Evolutionary conservation across 306 rosid species (phyloP).

Genomic region (Acacia crassicarpa): DNA sequence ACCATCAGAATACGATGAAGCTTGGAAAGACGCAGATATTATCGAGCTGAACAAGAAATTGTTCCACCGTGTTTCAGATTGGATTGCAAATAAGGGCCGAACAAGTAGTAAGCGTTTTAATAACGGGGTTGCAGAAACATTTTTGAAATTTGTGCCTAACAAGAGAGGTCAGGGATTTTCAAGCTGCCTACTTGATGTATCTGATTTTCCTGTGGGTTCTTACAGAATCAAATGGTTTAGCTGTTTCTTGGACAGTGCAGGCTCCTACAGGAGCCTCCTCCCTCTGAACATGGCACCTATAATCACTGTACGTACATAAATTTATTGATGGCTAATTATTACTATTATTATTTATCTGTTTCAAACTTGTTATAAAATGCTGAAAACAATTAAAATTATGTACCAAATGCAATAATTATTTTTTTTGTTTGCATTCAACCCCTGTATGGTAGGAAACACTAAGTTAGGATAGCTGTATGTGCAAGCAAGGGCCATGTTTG

Average conservation of each 20-base stretch:
- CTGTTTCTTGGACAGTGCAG: constrained; percentile 51
- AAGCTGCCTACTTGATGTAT: constrained; percentile 65
- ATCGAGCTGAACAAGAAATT: constrained; percentile 50
- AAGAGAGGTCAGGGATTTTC: constrained; percentile 70
- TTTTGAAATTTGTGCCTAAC: constrained; percentile 42
- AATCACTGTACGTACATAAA: constrained; percentile 39
- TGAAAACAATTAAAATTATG: background rate
- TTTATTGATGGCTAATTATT: background rate
- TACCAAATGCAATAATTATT: background rate
- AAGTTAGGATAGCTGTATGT: background rate
- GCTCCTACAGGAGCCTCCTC: constrained; percentile 54
- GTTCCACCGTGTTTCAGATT: constrained; percentile 35
- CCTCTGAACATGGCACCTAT: constrained; percentile 60
- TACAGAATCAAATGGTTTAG: constrained; percentile 67
- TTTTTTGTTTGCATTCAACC: background rate
- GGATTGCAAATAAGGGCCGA: background rate
- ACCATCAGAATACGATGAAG: constrained; percentile 24
- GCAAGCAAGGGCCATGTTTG: background rate
- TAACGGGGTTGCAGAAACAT: constrained; percentile 32
- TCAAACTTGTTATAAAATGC: background rate
- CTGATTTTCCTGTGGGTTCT: constrained; percentile 54
- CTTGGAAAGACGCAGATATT: constrained; percentile 50
- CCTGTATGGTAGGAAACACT: background rate
- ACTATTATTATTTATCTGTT: background rate
- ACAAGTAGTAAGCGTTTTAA: constrained; percentile 8